phyloP scores from a whole-genome alignment of 2,329 filamentous ascomycete genomes.

The Aspergillus sp. region DNA sequence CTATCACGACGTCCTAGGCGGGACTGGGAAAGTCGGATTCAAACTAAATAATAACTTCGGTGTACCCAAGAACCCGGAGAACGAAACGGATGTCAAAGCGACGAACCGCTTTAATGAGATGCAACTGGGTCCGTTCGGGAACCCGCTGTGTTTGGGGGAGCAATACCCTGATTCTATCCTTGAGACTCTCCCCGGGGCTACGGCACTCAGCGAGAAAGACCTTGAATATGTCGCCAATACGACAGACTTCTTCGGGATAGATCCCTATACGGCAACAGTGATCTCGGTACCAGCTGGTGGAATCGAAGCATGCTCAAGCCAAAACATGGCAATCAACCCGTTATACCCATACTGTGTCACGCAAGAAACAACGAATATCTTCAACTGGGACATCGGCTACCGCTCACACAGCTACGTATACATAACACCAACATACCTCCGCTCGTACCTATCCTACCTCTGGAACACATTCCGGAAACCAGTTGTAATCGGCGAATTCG shows the following conservation, averaged over 20 bases:
- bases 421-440: constrained; percentile 49
- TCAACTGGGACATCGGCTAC: constrained; percentile 61
- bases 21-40: constrained; percentile 41
- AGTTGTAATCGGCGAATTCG: constrained; percentile 56
- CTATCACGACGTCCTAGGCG: constrained; percentile 44
- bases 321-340: constrained; percentile 40
- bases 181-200: constrained; percentile 45
- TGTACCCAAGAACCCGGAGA: constrained; percentile 42
- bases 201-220: constrained; percentile 48
- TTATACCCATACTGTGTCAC: constrained; percentile 56
- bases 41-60: constrained; percentile 54
- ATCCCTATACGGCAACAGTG: constrained; percentile 59
- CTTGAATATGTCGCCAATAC: constrained; percentile 52
- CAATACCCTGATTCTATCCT: constrained; percentile 47
- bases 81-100: constrained; percentile 70
- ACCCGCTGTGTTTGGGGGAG: constrained; percentile 46
- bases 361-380: constrained; percentile 46
- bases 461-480: constrained; percentile 57
- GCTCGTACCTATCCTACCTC: constrained; percentile 57
- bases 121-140: constrained; percentile 45
- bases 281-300: constrained; percentile 51
- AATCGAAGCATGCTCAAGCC: constrained; percentile 47
- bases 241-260: constrained; percentile 57
- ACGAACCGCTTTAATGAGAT: constrained; percentile 87
- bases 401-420: constrained; percentile 58